Conservation (phyloP, 164 flowering plant species). For the Sextonia rubra region DNA sequence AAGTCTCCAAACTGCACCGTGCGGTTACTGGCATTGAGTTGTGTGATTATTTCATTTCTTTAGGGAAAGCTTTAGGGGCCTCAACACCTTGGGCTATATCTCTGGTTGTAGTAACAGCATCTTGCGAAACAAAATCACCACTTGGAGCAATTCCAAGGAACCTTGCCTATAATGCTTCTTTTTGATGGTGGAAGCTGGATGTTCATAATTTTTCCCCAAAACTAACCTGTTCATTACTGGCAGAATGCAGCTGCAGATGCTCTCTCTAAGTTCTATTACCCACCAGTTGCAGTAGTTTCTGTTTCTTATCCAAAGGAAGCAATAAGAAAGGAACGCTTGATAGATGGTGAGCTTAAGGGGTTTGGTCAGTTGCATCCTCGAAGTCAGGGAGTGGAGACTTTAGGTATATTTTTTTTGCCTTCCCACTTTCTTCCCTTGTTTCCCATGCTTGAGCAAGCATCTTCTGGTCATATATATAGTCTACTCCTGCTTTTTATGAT, state of each 20-base stretch:
- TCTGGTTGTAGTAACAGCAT: too few relatives aligned
- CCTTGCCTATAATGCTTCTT: too few relatives aligned
- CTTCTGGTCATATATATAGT: neutral
- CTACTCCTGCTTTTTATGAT: neutral
- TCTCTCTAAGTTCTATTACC: slow-evolving; percentile 76
- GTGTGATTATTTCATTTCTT: too few relatives aligned
- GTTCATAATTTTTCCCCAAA: neutral
- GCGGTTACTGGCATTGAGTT: too few relatives aligned
- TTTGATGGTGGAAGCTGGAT: neutral
- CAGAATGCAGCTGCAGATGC: slow-evolving; percentile 84
- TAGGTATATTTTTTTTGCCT: slow-evolving; percentile 41
- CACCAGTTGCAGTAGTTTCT: slow-evolving; percentile 94
- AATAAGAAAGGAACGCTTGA: slow-evolving; percentile 66
- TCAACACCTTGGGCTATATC: too few relatives aligned
- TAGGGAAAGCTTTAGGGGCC: too few relatives aligned
- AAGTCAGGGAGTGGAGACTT: slow-evolving; percentile 90
- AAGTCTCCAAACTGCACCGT: too few relatives aligned
- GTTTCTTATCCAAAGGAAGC: slow-evolving; percentile 86
- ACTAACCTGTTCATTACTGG: slow-evolving; percentile 9
- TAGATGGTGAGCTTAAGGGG: slow-evolving; percentile 89
- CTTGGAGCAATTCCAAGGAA: too few relatives aligned
- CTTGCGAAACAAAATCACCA: too few relatives aligned
- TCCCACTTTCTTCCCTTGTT: neutral
- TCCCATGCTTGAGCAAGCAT: neutral
- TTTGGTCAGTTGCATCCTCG: slow-evolving; percentile 99